Evolutionary conservation across 768 basidiomycete species (phyloP).

Genomic region (Paxillus involutus): DNA sequence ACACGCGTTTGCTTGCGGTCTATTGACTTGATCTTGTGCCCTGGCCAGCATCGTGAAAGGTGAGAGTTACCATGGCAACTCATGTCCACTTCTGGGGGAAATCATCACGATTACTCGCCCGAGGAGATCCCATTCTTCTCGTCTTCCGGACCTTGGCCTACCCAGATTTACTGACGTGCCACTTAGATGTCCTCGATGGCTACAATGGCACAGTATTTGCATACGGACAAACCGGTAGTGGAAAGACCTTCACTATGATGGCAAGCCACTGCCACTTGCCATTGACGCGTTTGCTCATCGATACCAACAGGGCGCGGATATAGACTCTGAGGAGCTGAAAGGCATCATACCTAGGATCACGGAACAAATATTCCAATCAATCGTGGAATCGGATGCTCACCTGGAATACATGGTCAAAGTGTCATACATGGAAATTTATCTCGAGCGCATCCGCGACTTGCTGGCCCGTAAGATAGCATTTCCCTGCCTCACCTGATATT

Average conservation of each 20-base stretch:
- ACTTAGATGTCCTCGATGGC: slow-evolving; percentile 91
- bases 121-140: slow-evolving; percentile 4
- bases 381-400: slow-evolving; percentile 91
- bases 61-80: slow-evolving; percentile 30
- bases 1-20: slow-evolving; percentile 4
- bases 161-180: slow-evolving; percentile 17
- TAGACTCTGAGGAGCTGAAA: slow-evolving; percentile 89
- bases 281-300: slow-evolving; percentile 8
- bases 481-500: neutral
- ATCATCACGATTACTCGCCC: neutral
- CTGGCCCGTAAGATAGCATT: slow-evolving; percentile 72
- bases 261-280: slow-evolving; percentile 38
- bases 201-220: slow-evolving; percentile 99
- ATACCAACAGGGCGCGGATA: slow-evolving; percentile 82
- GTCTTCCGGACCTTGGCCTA: neutral
- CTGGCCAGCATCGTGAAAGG: slow-evolving; percentile 82
- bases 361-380: slow-evolving; percentile 98
- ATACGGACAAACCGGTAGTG: slow-evolving; percentile 96
- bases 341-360: slow-evolving; percentile 98
- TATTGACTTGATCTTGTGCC: slow-evolving; percentile 17
- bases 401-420: slow-evolving; percentile 99
- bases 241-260: slow-evolving; percentile 99
- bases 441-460: slow-evolving; percentile 93
- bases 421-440: slow-evolving; percentile 99
- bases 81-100: neutral